Percentiles rank a stretch among this genome's conserved stretches.
Evolutionary conservation across 805 yeast species (phyloP).

Genomic region (Candida tammaniensis): DNA sequence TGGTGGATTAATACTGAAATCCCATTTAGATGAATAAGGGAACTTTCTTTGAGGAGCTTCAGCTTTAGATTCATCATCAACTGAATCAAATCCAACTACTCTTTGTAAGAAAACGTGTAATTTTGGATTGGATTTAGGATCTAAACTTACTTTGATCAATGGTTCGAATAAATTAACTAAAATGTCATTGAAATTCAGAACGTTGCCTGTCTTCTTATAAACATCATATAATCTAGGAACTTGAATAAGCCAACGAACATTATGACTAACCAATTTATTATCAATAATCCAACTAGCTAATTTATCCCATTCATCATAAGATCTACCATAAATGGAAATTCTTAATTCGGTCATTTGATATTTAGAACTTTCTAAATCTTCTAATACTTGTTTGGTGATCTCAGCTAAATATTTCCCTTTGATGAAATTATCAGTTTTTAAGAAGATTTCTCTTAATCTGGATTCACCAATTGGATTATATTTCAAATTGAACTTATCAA

Average conservation of each 20-base stretch:
- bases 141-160: constrained; percentile 80
- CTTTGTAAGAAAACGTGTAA: constrained; percentile 83
- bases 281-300: constrained; percentile 94
- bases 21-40: constrained; percentile 88
- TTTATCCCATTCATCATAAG: constrained; percentile 90
- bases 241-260: constrained; percentile 96
- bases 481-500: constrained; percentile 94
- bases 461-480: constrained; percentile 99
- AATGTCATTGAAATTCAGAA: constrained; percentile 70
- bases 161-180: constrained; percentile 81
- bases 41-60: constrained; percentile 81
- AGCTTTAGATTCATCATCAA: constrained; percentile 93
- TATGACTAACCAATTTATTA: constrained; percentile 84
- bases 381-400: constrained; percentile 87
- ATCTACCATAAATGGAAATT: constrained; percentile 90
- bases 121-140: constrained; percentile 90
- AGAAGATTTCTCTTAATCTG: constrained; percentile 89
- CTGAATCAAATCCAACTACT: constrained; percentile 97
- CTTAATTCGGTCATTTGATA: constrained; percentile 98
- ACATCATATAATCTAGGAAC: constrained; percentile 91
- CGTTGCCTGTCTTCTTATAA: constrained; percentile 73
- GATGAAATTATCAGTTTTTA: constrained; percentile 92
- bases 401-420: constrained; percentile 89
- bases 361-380: constrained; percentile 90
- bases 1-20: constrained; percentile 81